Base-by-base conservation (phyloP, 306 rosid genomes). In the Prunus armeniaca region DNA sequence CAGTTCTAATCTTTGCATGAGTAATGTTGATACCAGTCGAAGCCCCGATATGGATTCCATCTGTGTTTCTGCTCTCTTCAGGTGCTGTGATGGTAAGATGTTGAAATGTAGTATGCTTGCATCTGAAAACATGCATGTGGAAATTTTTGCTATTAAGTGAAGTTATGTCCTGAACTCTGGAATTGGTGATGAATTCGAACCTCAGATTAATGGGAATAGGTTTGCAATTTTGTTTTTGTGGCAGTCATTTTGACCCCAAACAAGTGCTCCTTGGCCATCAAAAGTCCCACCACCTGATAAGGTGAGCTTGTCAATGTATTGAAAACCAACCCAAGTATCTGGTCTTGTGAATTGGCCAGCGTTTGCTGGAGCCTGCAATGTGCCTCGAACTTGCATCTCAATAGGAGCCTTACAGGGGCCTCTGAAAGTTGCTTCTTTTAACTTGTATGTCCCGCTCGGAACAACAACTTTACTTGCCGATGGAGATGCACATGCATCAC, bases 231-330 rank as follows among this genome's bases (percentile, higher is more conserved):
- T 12, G 2, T 32, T 54, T n/a, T 52, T 54, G 4, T 71, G 4
- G 64, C 88, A 87, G 11, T 67, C 24, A 34, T 78, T 77, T 52
- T 55, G n/a, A 10, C 45, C 68, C 88, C 89, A 87, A 75, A 87
- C 69, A 12, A 2, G 9, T 56, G 32, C 34, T 57, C 76, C 67
- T 38, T 57, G 55, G 67, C 67, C 67, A 57, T 72, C 38, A 46
- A 72, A 72, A 56, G 18, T 14, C 43, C 76, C 76, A 38, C 34
- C 20, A 15, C 67, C 76, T 0, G 12, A 1, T 9, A 72, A 4
- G 19, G 41, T 57, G 25, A 72, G 28, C 9, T 14, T 13, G 19
- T 20, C 41, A 27, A 57, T 38, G 54, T 13, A 15, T 17, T 71
- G 49, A 55, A 71, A 71, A 30, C 32, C 34, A 30, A 72, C 18